Percentiles rank a stretch among this genome's conserved stretches.
phyloP scores from a whole-genome alignment of 2,329 filamentous ascomycete species.

The Aciculosporium take region DNA sequence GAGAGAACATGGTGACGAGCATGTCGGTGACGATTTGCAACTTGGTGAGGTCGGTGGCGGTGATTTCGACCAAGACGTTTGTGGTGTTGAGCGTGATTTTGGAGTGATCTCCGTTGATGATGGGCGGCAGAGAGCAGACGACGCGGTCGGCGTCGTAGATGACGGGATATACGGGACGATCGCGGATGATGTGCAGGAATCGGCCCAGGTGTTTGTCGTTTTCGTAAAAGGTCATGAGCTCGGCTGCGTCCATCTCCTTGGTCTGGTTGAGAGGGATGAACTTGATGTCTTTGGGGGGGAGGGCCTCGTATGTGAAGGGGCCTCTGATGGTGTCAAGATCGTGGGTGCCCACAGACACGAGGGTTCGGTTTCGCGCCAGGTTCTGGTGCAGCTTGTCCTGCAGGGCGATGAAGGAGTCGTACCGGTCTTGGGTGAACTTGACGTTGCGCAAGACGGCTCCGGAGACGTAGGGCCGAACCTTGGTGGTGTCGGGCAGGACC shows the following conservation, averaged over 20 bases:
- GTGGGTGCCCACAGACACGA: conserved; percentile 96
- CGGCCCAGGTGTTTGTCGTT: conserved; percentile 83
- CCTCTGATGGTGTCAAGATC: conserved; percentile 87
- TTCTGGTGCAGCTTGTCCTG: conserved; percentile 99
- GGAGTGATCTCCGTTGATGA: conserved; percentile 94
- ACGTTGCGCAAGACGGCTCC: conserved; percentile 81
- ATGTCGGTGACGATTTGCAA: conserved; percentile 92
- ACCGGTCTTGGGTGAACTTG: conserved; percentile 79
- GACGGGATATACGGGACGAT: conserved; percentile 87
- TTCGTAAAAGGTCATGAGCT: conserved; percentile 92
- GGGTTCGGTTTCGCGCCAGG: conserved; percentile 76
- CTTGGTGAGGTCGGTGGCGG: conserved; percentile 90
- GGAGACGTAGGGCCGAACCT: conserved; percentile 77
- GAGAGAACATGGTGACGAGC: conserved; percentile 92
- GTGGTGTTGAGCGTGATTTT: conserved; percentile 87
- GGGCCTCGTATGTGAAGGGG: conserved; percentile 92
- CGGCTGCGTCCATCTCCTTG: conserved; percentile 70
- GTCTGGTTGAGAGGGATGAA: conserved; percentile 86
- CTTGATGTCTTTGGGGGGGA: conserved; percentile 79
- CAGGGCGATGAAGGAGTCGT: conserved; percentile 92
- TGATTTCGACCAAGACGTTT: conserved; percentile 95
- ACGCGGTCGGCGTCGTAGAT: conserved; percentile 80
- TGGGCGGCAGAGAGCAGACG: conserved; percentile 88
- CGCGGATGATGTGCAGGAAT: conserved; percentile 86
- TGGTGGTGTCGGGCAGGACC: conserved; percentile 58